Conservation (phyloP, 805 yeast genomes). For the Suhomyces kilbournensis region DNA sequence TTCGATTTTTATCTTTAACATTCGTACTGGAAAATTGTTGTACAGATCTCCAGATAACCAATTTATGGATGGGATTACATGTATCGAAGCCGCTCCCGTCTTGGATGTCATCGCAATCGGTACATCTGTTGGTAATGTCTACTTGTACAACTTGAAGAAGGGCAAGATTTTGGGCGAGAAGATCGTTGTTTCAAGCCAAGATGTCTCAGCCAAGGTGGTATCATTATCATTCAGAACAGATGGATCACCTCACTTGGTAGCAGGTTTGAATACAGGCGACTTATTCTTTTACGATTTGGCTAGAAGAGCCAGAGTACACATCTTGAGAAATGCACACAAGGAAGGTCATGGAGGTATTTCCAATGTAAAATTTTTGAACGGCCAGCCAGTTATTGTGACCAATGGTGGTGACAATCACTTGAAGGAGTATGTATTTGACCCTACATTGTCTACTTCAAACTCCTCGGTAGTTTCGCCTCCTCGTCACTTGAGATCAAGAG, state of each 20-base stretch:
- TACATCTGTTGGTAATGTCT: slow-evolving; percentile 61
- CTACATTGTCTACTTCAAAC: slow-evolving; percentile 67
- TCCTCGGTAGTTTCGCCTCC: slow-evolving; percentile 79
- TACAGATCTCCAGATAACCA: slow-evolving; percentile 49
- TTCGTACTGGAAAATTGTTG: slow-evolving; percentile 72
- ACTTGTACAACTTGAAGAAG: slow-evolving; percentile 63
- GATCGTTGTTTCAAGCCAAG: slow-evolving; percentile 45
- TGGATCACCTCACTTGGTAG: slow-evolving; percentile 77
- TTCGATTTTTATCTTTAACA: slow-evolving; percentile 61
- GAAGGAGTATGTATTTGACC: slow-evolving; percentile 92
- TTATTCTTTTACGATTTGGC: slow-evolving; percentile 81
- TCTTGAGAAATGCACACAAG: slow-evolving; percentile 67
- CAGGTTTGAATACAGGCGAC: slow-evolving; percentile 78
- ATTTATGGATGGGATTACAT: slow-evolving; percentile 52
- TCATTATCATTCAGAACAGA: slow-evolving; percentile 89
- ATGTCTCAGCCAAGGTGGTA: slow-evolving; percentile 41
- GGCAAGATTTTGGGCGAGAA: slow-evolving; percentile 50
- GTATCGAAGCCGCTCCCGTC: slow-evolving; percentile 82
- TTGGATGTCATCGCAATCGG: slow-evolving; percentile 83
- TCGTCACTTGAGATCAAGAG: slow-evolving; percentile 85
- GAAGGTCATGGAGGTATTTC: slow-evolving; percentile 77
- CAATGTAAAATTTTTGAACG: slow-evolving; percentile 71
- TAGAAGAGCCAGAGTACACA: slow-evolving; percentile 69
- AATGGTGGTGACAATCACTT: slow-evolving; percentile 88
- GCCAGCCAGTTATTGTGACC: slow-evolving; percentile 87